Evolutionary conservation across 2,329 filamentous ascomycete species (phyloP), one percentile per base, ranked within the genome.

Genomic region (Nemania sp.): DNA sequence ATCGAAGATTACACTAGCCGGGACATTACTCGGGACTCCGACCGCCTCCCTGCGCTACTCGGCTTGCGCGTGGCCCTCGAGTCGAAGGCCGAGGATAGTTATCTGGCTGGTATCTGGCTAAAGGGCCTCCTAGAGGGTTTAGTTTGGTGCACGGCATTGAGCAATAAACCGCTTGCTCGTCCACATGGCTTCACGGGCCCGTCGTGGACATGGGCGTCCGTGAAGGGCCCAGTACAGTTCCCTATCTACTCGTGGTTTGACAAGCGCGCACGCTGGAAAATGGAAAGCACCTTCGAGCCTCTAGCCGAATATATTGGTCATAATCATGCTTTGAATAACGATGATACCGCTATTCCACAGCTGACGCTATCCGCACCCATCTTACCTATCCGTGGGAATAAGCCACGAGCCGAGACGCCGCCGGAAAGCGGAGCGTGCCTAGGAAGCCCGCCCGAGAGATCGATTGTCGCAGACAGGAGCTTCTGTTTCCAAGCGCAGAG

Each of bases 11-110:
- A 76, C 47, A 73, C 73, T 3, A 38, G 43, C 5, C 68, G 74
- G 20, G 53, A 63, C 15, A 66, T 79, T 20, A 74, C 77, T 1
- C 69, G 69, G 8, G 47, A 68, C 13, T 70, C 66, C 5, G 77
- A 78, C 55, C 74, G 73, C 26, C 67, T 79, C 27, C 60, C 72
- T 1, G 76, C 76, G 8, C 49, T 78, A 47, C 71, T 73, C n/a
- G 76, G 76, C 24, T 41, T 79, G 18, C 73, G 74, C 6, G 68
- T 65, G 20, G 62, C 66, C 13, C 41, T 74, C 1, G 61, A 49
- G 20, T 24, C 47, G 7, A 29, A 60, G 11, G 69, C 66, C 2
- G 45, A 59, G 1, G 69, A 63, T 18, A 66, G 60, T 11, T 76
- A 77, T 55, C 24, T 77, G 1, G 72, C 70, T 8, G 74, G 74